phyloP scores from a whole-genome alignment of 1,139 yeast species.

The Magnusiomyces sp. region DNA sequence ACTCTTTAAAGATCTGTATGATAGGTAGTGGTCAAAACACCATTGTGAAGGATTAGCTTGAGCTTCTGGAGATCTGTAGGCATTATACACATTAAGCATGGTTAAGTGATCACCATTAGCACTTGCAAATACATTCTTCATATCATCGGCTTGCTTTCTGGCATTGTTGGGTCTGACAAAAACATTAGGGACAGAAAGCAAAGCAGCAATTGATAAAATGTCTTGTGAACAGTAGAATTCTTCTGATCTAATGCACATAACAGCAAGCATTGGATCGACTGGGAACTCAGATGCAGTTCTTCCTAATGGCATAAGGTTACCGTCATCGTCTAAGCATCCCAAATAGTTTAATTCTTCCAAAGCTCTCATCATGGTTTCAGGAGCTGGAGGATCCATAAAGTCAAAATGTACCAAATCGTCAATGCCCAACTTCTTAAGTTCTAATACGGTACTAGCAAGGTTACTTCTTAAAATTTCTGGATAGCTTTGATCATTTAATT shows the following conservation, averaged over 20 bases:
- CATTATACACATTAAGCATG: conserved; percentile 78
- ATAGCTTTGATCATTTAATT: conserved; percentile 86
- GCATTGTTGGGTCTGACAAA: conserved; percentile 89
- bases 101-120: conserved; percentile 95
- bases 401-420: conserved; percentile 97
- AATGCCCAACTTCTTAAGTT: conserved; percentile 84
- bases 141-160: conserved; percentile 85
- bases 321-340: conserved; percentile 86
- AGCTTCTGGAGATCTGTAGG: conserved; percentile 62
- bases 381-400: conserved; percentile 99
- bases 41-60: conserved; percentile 44
- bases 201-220: conserved; percentile 77
- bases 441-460: conserved; percentile 84
- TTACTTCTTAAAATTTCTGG: conserved; percentile 92
- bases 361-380: conserved; percentile 99
- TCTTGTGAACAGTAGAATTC: conserved; percentile 84
- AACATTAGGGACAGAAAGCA: conserved; percentile 88
- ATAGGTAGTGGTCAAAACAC: conserved; percentile 87
- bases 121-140: conserved; percentile 80
- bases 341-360: conserved; percentile 88
- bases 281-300: conserved; percentile 90
- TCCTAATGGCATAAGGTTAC: conserved; percentile 82
- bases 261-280: conserved; percentile 91
- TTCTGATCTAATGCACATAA: conserved; percentile 80
- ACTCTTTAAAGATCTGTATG: conserved; percentile 70